Evolutionary conservation across 2,329 filamentous ascomycete species (phyloP).

Genomic region (Hypoxylon sp.): DNA sequence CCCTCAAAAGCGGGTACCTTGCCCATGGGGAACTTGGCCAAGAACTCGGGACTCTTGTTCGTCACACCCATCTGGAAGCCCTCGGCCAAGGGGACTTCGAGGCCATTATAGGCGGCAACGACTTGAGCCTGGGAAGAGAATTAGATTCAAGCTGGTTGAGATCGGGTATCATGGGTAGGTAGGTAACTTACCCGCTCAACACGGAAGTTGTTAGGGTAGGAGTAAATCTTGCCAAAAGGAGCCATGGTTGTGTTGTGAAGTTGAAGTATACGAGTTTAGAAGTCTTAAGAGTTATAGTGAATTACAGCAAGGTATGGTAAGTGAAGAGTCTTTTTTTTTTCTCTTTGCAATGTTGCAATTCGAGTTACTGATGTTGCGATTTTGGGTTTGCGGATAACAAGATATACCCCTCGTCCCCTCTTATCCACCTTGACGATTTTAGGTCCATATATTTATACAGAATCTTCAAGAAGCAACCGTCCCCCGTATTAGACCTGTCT

Average conservation of each 20-base stretch:
- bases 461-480: constrained; percentile 14
- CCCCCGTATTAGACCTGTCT: background rate
- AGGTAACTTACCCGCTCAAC: constrained; percentile 55
- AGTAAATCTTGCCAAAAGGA: constrained; percentile 59
- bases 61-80: constrained; percentile 60
- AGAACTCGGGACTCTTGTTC: constrained; percentile 63
- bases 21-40: constrained; percentile 66
- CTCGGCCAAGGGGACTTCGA: constrained; percentile 55
- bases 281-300: constrained; percentile 7
- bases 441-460: constrained; percentile 22
- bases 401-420: constrained; percentile 9
- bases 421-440: constrained; percentile 3
- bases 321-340: constrained; percentile 2
- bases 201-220: constrained; percentile 58
- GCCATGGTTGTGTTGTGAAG: constrained; percentile 56
- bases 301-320: constrained; percentile 1
- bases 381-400: constrained; percentile 1
- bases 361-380: constrained; percentile 36
- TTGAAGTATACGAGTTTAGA: constrained; percentile 4
- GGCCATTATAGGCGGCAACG: constrained; percentile 58
- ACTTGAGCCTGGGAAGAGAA: constrained; percentile 52
- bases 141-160: constrained; percentile 19
- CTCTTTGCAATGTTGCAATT: constrained; percentile 41
- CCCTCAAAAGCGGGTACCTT: constrained; percentile 66
- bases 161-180: background rate